These are phyloP conservation scores for Termitomyces sp. DNA, from an alignment of 768 basidiomycete species.

Conservation along the genomic window DNA sequence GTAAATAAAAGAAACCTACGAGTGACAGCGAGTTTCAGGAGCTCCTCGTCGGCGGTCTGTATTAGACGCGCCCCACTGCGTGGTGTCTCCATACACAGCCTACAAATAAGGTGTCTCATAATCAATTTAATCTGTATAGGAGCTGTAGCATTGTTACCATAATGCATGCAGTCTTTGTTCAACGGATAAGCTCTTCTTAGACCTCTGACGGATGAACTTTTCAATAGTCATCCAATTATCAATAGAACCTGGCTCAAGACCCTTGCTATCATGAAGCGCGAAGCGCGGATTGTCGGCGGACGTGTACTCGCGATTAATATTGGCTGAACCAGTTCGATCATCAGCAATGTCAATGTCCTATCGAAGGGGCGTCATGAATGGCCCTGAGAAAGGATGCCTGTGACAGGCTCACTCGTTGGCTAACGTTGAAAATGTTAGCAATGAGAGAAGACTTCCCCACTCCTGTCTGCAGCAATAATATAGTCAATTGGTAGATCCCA, in stretches of 20 bases:
- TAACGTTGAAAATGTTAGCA: not conserved
- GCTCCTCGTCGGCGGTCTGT: not conserved
- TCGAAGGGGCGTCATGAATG: too few relatives aligned
- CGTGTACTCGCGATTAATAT: not conserved
- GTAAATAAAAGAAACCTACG: too few relatives aligned
- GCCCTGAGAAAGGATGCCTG: too few relatives aligned
- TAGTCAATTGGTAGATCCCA: too few relatives aligned
- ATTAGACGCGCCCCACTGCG: not conserved
- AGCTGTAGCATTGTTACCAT: not conserved
- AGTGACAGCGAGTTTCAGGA: not conserved
- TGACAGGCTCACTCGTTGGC: not conserved
- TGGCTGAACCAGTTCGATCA: not conserved
- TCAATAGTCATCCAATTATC: not conserved
- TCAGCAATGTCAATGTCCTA: not conserved
- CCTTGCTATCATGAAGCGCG: not conserved
- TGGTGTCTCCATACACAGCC: not conserved
- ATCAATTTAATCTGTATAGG: too few relatives aligned
- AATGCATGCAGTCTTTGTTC: not conserved
- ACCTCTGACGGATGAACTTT: not conserved
- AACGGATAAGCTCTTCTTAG: not conserved
- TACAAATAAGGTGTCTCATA: not conserved
- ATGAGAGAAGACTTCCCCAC: not conserved
- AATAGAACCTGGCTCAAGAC: not conserved
- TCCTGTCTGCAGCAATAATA: not conserved
- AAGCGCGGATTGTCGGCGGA: not conserved